Conservation (phyloP, 176 grass and related monocot species). For the Rhynchospora tenuis region DNA sequence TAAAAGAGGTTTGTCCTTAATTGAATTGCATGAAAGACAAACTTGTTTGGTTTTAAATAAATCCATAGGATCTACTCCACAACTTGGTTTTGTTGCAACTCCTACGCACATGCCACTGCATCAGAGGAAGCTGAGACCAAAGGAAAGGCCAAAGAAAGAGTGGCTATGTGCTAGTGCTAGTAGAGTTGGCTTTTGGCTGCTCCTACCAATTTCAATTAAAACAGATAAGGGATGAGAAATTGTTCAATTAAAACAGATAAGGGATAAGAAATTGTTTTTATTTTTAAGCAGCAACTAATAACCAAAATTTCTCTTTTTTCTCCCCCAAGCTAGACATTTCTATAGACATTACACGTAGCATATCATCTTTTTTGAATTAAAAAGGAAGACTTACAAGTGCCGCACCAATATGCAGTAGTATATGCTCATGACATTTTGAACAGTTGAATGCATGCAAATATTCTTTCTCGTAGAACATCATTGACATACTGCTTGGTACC, state of each 20-base stretch:
- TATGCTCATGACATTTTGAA: neutral
- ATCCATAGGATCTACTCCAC: neutral
- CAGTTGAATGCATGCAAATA: neutral
- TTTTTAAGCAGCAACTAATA: neutral
- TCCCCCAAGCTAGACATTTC: neutral
- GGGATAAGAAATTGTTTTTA: neutral
- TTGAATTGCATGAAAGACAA: constrained; percentile 8
- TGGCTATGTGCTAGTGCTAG: neutral
- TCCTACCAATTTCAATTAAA: neutral
- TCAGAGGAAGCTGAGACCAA: neutral
- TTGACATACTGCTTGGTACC: neutral
- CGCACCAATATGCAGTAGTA: neutral
- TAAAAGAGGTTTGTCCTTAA: neutral
- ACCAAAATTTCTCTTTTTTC: neutral
- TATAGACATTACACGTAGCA: neutral
- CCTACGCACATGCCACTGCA: constrained; percentile 27
- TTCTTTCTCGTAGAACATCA: neutral
- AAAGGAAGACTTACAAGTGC: neutral
- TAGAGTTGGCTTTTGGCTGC: neutral
- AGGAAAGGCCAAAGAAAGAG: constrained; percentile 4
- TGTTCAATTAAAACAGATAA: neutral
- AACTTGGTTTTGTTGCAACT: constrained; percentile 4
- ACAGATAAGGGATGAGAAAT: neutral
- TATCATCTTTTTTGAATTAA: neutral
- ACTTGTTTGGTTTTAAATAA: constrained; percentile 3